These are phyloP conservation scores for Microstroma glucosiphilum DNA, from an alignment of 1,284 basidiomycete genomes.

Conservation along the genomic window DNA sequence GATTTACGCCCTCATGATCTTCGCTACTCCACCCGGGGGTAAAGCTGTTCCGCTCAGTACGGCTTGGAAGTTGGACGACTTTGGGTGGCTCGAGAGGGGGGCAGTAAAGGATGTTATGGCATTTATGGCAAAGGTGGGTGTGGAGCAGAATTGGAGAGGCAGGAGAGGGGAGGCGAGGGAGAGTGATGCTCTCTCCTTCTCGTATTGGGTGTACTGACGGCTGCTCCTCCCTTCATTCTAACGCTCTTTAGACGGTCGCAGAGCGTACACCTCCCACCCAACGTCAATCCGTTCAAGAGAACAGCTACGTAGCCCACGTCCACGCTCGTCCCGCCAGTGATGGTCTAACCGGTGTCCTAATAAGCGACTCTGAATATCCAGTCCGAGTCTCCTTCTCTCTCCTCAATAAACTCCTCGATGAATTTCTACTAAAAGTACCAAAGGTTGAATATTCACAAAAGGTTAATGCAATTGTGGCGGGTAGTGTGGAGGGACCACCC, in stretches of 20 bases:
- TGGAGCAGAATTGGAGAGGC: neutral
- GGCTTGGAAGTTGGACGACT: slow-evolving; percentile 79
- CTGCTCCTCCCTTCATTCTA: too few species aligned
- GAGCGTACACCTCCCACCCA: slow-evolving; percentile 67
- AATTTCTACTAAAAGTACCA: slow-evolving; percentile 75
- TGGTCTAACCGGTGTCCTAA: slow-evolving; percentile 67
- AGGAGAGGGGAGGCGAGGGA: neutral
- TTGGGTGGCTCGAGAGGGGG: slow-evolving; percentile 84
- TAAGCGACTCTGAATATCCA: slow-evolving; percentile 93
- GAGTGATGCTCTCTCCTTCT: too few species aligned
- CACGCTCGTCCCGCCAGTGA: slow-evolving; percentile 57
- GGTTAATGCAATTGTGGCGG: slow-evolving; percentile 40
- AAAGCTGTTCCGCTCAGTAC: slow-evolving; percentile 61
- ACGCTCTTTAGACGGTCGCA: slow-evolving; percentile 65
- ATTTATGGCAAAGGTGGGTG: slow-evolving; percentile 48
- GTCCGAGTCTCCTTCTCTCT: slow-evolving; percentile 93
- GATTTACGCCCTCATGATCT: slow-evolving; percentile 32
- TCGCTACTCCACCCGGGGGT: slow-evolving; percentile 44
- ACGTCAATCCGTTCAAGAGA: slow-evolving; percentile 88
- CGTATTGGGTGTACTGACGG: too few species aligned
- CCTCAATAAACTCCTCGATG: slow-evolving; percentile 87
- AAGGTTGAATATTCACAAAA: slow-evolving; percentile 58
- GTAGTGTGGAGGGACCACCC: slow-evolving; percentile 30
- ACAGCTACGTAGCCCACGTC: slow-evolving; percentile 86
- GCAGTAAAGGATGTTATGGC: slow-evolving; percentile 50